Conservation (phyloP, 306 rosid genomes). For the Echinosophora koreensis region DNA sequence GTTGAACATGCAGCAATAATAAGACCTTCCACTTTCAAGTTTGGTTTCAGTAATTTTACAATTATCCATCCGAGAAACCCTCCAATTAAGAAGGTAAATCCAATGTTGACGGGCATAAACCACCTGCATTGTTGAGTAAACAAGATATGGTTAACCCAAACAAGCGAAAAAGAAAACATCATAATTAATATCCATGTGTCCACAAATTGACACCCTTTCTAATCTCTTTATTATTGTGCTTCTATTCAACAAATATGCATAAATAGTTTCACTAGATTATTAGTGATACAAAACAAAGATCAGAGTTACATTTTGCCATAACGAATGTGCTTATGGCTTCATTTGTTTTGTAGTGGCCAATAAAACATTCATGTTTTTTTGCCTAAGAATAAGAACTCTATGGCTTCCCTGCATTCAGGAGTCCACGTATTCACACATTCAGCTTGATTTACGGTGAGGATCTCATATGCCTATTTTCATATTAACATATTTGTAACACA, state of each 20-base stretch:
- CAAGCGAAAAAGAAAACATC: neutral
- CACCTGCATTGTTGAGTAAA: constrained; percentile 64
- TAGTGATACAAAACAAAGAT: neutral
- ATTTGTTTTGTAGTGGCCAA: neutral
- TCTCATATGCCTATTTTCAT: too few species aligned
- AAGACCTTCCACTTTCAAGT: constrained; percentile 81
- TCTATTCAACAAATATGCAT: constrained; percentile 6
- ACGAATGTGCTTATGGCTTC: neutral
- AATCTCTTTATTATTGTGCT: neutral
- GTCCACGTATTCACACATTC: too few species aligned
- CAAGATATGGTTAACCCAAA: neutral
- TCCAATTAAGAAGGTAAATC: constrained; percentile 82
- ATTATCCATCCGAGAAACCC: constrained; percentile 82
- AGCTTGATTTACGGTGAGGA: too few species aligned
- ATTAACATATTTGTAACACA: too few species aligned
- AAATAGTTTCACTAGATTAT: too few species aligned
- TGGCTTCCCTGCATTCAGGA: too few species aligned
- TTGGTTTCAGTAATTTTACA: constrained; percentile 75
- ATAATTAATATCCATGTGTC: neutral
- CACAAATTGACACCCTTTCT: constrained; percentile 2
- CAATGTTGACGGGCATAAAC: constrained; percentile 90
- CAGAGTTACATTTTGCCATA: neutral
- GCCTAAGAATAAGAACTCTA: too few species aligned
- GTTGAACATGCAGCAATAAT: constrained; percentile 79
- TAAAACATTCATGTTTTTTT: too few species aligned